These are phyloP conservation scores for Salvia sclarea DNA, from an alignment of 305 asterid genomes.

Conservation along the genomic window DNA sequence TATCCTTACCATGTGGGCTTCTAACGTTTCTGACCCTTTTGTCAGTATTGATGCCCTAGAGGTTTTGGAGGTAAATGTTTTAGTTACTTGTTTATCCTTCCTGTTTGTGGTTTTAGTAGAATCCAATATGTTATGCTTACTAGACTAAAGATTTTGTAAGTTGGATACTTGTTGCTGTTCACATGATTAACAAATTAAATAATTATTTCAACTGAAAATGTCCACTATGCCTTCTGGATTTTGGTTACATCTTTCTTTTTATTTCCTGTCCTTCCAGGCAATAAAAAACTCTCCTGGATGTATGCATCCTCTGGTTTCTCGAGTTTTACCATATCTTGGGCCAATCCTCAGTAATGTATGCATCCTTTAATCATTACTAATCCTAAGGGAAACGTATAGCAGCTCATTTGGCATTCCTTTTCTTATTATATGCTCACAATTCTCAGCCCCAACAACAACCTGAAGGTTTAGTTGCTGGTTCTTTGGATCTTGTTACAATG, in stretches of 20 bases:
- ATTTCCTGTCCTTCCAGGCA: slow-evolving; percentile 54
- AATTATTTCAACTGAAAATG: neutral
- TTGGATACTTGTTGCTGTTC: neutral
- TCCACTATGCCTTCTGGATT: neutral
- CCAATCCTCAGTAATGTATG: slow-evolving; percentile 82
- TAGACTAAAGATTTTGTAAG: neutral
- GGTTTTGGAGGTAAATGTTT: slow-evolving; percentile 77
- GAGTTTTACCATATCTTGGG: slow-evolving; percentile 73
- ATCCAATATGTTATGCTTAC: slow-evolving; percentile 2
- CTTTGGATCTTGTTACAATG: slow-evolving; percentile 88
- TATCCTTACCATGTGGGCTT: slow-evolving; percentile 93
- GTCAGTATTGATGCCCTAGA: slow-evolving; percentile 92
- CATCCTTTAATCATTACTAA: slow-evolving; percentile 29
- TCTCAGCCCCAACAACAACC: slow-evolving; percentile 92
- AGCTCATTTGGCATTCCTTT: slow-evolving; percentile 26
- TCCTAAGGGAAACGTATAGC: slow-evolving; percentile 14
- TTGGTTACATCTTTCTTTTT: slow-evolving; percentile 14
- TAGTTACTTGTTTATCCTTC: slow-evolving; percentile 5
- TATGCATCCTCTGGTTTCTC: slow-evolving; percentile 78
- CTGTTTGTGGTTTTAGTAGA: slow-evolving; percentile 15
- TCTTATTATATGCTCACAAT: slow-evolving; percentile 37
- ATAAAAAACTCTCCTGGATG: slow-evolving; percentile 95
- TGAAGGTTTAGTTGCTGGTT: slow-evolving; percentile 89
- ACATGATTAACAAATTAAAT: slow-evolving; percentile 1
- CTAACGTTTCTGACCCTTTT: slow-evolving; percentile 90